These are phyloP conservation scores for Mortierella sp. DNA, from an alignment of 371 early-diverging fungal genomes.

Conservation along the genomic window DNA sequence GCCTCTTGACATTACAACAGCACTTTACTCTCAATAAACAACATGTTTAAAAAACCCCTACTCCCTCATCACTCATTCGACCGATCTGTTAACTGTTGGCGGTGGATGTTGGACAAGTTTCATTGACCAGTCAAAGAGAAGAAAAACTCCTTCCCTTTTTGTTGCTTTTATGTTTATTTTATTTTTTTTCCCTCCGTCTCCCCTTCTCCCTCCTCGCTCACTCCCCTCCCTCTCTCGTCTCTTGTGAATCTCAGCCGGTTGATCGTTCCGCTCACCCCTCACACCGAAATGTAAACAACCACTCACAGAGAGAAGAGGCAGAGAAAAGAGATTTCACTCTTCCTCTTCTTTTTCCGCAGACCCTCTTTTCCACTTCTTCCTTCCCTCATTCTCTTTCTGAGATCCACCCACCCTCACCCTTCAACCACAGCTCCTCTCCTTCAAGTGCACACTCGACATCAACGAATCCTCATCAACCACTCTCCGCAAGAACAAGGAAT, in stretches of 20 bases:
- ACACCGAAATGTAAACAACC: constrained; percentile 11
- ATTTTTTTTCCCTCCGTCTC: neutral
- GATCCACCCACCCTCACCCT: neutral
- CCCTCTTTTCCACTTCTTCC: neutral
- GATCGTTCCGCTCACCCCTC: neutral
- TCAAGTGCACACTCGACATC: neutral
- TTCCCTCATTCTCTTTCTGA: neutral
- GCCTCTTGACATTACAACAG: too few relatives aligned
- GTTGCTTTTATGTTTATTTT: neutral
- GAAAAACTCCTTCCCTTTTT: neutral
- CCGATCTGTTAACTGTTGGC: too few relatives aligned
- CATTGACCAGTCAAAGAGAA: neutral
- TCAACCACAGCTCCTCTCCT: neutral
- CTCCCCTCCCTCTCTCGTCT: neutral
- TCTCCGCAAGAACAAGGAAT: neutral
- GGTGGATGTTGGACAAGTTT: too few relatives aligned
- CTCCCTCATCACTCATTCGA: too few relatives aligned
- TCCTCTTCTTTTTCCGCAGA: neutral
- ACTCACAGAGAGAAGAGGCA: neutral
- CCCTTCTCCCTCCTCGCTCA: neutral
- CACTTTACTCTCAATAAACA: too few relatives aligned
- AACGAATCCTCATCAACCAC: neutral
- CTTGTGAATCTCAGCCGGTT: neutral
- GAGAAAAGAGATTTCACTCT: neutral
- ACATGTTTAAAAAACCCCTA: too few relatives aligned